phyloP scores from a whole-genome alignment of 441 rosid species.

The Raphanus hybrid region DNA sequence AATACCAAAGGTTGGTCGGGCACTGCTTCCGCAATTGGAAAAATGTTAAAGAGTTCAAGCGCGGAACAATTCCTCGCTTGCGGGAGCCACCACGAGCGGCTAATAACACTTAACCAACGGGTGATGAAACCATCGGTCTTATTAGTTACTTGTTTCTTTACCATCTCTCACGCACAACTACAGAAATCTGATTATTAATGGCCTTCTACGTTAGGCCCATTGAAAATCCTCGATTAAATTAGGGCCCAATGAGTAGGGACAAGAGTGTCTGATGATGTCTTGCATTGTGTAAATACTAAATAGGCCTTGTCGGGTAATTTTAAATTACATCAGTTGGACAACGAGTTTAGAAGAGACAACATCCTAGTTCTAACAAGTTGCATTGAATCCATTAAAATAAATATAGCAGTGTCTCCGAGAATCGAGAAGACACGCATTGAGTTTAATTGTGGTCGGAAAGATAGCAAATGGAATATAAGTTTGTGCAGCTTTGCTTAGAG shows the following conservation, averaged over 20 bases:
- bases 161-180: neutral
- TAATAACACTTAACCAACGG: neutral
- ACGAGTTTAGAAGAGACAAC: neutral
- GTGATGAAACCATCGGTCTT: neutral
- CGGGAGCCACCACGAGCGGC: neutral
- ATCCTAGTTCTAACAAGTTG: slow-evolving; percentile 14
- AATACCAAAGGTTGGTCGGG: too few relatives aligned
- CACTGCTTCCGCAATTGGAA: too few relatives aligned
- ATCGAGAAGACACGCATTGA: slow-evolving; percentile 35
- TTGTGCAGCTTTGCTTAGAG: slow-evolving; percentile 27
- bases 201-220: too few relatives aligned
- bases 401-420: slow-evolving; percentile 8
- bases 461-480: slow-evolving; percentile 27
- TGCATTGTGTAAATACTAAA: neutral
- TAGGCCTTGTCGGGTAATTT: neutral
- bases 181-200: neutral
- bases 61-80: neutral
- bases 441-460: slow-evolving; percentile 39
- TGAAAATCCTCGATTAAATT: neutral
- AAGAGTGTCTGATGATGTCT: neutral
- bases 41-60: neutral
- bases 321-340: neutral
- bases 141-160: neutral
- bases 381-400: neutral
- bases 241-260: neutral